Base-by-base conservation (phyloP, 2,329 filamentous ascomycete species). In the Fusarium sp. region DNA sequence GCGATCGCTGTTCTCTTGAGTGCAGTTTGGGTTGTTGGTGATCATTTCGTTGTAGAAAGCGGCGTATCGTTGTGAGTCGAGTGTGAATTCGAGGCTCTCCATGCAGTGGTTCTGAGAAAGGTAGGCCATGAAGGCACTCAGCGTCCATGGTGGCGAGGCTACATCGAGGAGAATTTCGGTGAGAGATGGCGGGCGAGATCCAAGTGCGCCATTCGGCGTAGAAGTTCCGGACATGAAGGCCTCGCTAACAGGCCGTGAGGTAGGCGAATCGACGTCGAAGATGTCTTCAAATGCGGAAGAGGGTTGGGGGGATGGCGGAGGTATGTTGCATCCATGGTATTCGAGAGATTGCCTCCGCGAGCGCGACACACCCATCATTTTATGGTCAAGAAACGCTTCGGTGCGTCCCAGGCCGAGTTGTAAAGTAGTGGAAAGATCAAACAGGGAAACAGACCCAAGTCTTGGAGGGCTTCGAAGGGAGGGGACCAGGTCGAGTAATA, bases 91-190 rank as follows among this genome's bases (percentile, higher is more conserved):
- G 37, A 99, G 84, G 2, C 94, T 97, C 79, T 99, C 96, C 68
- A 98, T 83, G 76, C 96, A 99, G 80, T 98, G 95, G 75, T 98
- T 98, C 76, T 97, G 94, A 2, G 95, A 97, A 6, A 98, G 86
- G 75, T 97, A 98, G 56, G 94, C 94, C 88, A 96, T 98, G 79
- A 98, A 98, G 31, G 95, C 95, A 62, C 89, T 90, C 11, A 97
- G 84, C 0, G 94, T 97, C 86, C 93, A 98, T 70, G 96, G 96
- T 39, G 93, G 90, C 11, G 92, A 89, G 35, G 96, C 92, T 42
- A 87, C 88, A 80, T 97, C 96, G 68, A 92, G 87, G 42, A 99
- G 87, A 27, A 99, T 96, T 73, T 98, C 95, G 60, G 90, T 87
- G 48, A 99, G 83, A 29, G 93, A 91, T 41, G 93, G 95, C 27